Evolutionary conservation across 2,329 filamentous ascomycete genomes (phyloP), one percentile per base, ranked within the genome.

Genomic region (Lasiodiplodia hormozganensis): DNA sequence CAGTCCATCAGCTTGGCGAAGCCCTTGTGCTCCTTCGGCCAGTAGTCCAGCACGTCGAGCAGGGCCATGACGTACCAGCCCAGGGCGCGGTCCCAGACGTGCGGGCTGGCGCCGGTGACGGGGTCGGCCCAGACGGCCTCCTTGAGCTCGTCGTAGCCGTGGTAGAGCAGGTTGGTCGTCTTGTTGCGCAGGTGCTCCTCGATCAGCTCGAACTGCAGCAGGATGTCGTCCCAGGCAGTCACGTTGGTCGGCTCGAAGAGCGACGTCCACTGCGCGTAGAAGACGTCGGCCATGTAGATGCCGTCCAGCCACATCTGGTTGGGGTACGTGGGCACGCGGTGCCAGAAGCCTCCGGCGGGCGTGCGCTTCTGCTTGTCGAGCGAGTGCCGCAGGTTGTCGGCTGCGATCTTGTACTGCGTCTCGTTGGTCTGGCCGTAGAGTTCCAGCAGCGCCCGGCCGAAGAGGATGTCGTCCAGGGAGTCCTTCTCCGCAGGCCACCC

Each of bases 281-380:
- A 80, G 53, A 72, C 76, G 47, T 79, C 75, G 10, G 77, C 79
- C 79, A 81, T 81, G 73, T 78, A 81, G 49, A 81, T 84, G 1
- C 86, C 86, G 70, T 87, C 85, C 0, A 88, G 79, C 86, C 86
- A 87, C 58, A 64, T 65, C 60, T 68, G 67, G 52, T 68, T 60
- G 23, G 67, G 58, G 52, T 68, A 68, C 4, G 58, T 64, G 3
- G 67, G 67, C 31, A 43, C 52, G 40, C 67, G 67, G 71, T 88
- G 86, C 85, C 85, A 88, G 78, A 88, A 85, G 0, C 86, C 86
- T 10, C 86, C 86, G 0, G 79, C 74, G 0, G 82, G 74, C 0
- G 83, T 88, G 16, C 86, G 80, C 5, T 84, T 84, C 69, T 85
- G 84, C 40, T 79, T 75, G 69, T 86, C 76, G 6, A 88, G 73